Percentiles rank a stretch among this genome's conserved stretches.
These are phyloP conservation scores for Candida incommunis DNA, from an alignment of 805 yeast species.

Conservation along the genomic window DNA sequence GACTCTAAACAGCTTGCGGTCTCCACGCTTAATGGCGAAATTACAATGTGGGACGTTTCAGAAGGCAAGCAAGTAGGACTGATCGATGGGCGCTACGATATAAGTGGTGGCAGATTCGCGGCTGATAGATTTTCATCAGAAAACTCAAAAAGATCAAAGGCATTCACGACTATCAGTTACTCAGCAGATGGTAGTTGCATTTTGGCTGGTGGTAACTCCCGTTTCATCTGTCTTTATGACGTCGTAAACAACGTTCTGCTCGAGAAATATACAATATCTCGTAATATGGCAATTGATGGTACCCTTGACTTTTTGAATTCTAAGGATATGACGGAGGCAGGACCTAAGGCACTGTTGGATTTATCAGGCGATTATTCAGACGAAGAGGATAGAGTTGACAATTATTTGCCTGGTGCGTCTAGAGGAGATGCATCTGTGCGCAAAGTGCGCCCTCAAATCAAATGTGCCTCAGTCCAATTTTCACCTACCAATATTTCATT, in stretches of 20 bases:
- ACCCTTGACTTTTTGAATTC: slow-evolving; percentile 70
- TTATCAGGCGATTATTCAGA: slow-evolving; percentile 78
- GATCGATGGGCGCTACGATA: slow-evolving; percentile 77
- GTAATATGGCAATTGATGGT: slow-evolving; percentile 84
- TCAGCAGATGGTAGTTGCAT: slow-evolving; percentile 81
- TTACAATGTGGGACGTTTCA: slow-evolving; percentile 72
- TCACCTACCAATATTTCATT: slow-evolving; percentile 85
- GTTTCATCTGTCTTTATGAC: slow-evolving; percentile 84
- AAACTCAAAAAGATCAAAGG: slow-evolving; percentile 72
- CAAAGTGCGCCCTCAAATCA: slow-evolving; percentile 63
- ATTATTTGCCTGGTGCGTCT: slow-evolving; percentile 71
- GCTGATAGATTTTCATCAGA: slow-evolving; percentile 72
- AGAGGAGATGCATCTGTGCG: slow-evolving; percentile 72
- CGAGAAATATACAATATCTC: slow-evolving; percentile 69
- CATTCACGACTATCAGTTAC: slow-evolving; percentile 67
- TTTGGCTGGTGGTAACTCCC: slow-evolving; percentile 88
- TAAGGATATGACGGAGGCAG: slow-evolving; percentile 74
- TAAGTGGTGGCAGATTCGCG: slow-evolving; percentile 69
- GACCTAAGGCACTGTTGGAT: slow-evolving; percentile 70
- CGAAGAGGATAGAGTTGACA: slow-evolving; percentile 65
- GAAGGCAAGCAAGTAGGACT: slow-evolving; percentile 66
- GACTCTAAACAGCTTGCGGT: slow-evolving; percentile 89
- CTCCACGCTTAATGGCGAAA: slow-evolving; percentile 76
- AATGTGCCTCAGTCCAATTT: slow-evolving; percentile 64
- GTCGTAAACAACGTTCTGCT: slow-evolving; percentile 75